Evolutionary conservation across 2,329 filamentous ascomycete species (phyloP).

Genomic region (Neofusicoccum umdonicola): DNA sequence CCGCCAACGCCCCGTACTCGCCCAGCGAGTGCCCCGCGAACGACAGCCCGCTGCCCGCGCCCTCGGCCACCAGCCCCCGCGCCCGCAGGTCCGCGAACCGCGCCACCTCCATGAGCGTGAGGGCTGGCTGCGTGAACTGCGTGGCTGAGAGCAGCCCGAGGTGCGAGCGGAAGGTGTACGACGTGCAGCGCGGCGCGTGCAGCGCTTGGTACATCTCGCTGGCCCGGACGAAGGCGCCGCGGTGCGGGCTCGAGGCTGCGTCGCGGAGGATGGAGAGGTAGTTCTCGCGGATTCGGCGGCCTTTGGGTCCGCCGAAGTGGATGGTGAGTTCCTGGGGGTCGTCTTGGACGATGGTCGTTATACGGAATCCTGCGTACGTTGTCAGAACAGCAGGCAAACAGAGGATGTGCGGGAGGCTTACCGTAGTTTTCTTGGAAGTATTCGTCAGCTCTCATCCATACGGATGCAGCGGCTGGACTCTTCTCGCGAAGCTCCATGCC

Average conservation of each 20-base stretch:
- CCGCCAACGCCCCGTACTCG: constrained; percentile 23
- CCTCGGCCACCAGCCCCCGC: constrained; percentile 10
- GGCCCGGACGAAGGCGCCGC: constrained; percentile 1
- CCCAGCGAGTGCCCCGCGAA: constrained; percentile 23
- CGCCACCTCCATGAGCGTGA: constrained; percentile 20
- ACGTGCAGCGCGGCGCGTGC: constrained; percentile 15
- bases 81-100: constrained; percentile 15
- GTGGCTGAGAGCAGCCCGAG: constrained; percentile 24
- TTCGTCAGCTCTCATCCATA: constrained; percentile 56
- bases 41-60: not conserved
- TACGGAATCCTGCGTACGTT: constrained; percentile 25
- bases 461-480: constrained; percentile 29
- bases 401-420: constrained; percentile 16
- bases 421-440: constrained; percentile 36
- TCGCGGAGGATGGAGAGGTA: constrained; percentile 30
- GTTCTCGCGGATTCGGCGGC: constrained; percentile 32
- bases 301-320: constrained; percentile 40
- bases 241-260: not conserved
- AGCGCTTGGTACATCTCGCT: constrained; percentile 1
- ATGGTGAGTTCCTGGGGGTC: constrained; percentile 40
- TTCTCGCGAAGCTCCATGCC: constrained; percentile 42
- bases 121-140: constrained; percentile 26
- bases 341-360: constrained; percentile 37
- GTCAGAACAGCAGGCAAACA: not conserved
- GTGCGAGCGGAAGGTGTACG: constrained; percentile 23